Percentiles rank a stretch among this genome's conserved stretches.
These are phyloP conservation scores for Trypanosoma theileri DNA, from an alignment of 208 protist genomes.

Conservation along the genomic window DNA sequence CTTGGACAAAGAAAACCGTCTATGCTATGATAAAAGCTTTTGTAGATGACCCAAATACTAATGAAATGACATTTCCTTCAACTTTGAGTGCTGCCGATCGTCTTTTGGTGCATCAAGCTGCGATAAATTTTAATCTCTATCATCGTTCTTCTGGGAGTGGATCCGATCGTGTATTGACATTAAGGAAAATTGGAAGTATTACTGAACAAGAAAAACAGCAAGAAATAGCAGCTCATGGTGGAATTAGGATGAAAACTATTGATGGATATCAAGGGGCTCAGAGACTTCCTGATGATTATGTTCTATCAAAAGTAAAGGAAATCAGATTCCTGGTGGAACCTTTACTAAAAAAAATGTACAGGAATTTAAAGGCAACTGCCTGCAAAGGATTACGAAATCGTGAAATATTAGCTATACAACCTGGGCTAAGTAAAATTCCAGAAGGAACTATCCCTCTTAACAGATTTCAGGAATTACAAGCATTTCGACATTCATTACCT, in stretches of 20 bases:
- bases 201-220: slow-evolving; percentile 32
- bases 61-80: slow-evolving; percentile 67
- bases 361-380: slow-evolving; percentile 39
- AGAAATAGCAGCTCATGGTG: slow-evolving; percentile 36
- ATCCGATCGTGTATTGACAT: slow-evolving; percentile 42
- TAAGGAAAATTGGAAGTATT: slow-evolving; percentile 55
- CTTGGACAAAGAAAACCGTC: slow-evolving; percentile 77
- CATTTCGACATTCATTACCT: slow-evolving; percentile 62
- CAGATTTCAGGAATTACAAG: slow-evolving; percentile 38
- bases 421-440: slow-evolving; percentile 39
- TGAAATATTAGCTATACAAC: slow-evolving; percentile 41
- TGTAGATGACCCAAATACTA: slow-evolving; percentile 49
- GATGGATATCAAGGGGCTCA: slow-evolving; percentile 84
- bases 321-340: slow-evolving; percentile 33
- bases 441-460: slow-evolving; percentile 8
- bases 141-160: slow-evolving; percentile 69
- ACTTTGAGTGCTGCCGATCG: slow-evolving; percentile 60
- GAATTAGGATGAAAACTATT: slow-evolving; percentile 56
- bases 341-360: slow-evolving; percentile 51
- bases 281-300: slow-evolving; percentile 44
- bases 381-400: slow-evolving; percentile 23
- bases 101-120: slow-evolving; percentile 67
- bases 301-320: slow-evolving; percentile 31
- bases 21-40: slow-evolving; percentile 73
- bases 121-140: slow-evolving; percentile 61